Base-by-base conservation (phyloP, 2,329 filamentous ascomycete species). In the Penicillium sp. region DNA sequence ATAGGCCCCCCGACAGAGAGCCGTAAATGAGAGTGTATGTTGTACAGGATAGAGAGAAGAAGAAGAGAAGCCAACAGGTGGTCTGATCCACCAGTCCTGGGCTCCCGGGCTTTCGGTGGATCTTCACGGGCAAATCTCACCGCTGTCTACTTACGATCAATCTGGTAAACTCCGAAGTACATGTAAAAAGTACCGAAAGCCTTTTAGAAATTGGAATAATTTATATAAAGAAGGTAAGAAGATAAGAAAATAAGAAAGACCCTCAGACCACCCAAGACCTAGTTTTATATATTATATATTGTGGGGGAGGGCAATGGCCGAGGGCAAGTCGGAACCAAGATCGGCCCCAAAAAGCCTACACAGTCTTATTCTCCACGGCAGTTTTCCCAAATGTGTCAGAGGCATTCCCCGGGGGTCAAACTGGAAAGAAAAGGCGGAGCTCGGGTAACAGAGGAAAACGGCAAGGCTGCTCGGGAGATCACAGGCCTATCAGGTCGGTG, bases 41-140 rank as follows among this genome's bases (percentile, higher is more conserved):
- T 44, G 41, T 44, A 31, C 23, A 46, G 32, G 25, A 41, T 15
- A 46, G 39, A 39, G 16, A 49, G 45, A 50, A 47, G 37, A 56
- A 55, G 31, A 31, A 55, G 32, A 47, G 50, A 59, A 35, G 44
- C 29, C 18, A 60, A 46, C 50, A 47, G 40, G 41, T 42, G 52
- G 35, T 44, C 51, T 53, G 51, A 53, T 56, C 50, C 37, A 52
- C 51, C 38, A 8, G 23, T 41, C 27, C 35, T 52, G 16, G 44
- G 27, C 16, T 21, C 31, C 50, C 37, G 45, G 23, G 31, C 23
- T 46, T 23, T 31, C 16, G 41, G 51, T 53, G 45, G 51, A 53
- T 41, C 51, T 48, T 47, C 21, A 40, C 38, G 29, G 29, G 47
- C 38, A 34, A 50, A 44, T 48, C 31, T 54, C 51, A 54, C 51